Evolutionary conservation across 2,329 filamentous ascomycete genomes (phyloP).

Genomic region (Colletotrichum siamense): DNA sequence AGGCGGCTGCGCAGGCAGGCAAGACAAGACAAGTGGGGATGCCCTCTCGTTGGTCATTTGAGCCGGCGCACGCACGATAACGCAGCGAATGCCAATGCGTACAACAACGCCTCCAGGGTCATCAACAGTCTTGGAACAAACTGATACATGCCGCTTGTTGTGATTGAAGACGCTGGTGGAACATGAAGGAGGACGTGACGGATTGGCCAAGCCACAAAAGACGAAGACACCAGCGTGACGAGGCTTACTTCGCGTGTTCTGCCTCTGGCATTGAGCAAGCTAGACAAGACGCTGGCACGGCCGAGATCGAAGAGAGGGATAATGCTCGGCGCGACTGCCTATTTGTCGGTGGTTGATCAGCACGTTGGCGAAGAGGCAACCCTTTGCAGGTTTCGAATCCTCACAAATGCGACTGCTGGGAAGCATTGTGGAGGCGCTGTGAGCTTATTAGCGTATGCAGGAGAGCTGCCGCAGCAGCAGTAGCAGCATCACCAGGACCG

Average conservation of each 20-base stretch:
- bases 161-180: neutral
- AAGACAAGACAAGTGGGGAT: conserved; percentile 9
- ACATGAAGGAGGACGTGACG: neutral
- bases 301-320: neutral
- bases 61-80: neutral
- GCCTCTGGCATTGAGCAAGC: neutral
- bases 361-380: neutral
- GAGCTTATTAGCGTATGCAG: neutral
- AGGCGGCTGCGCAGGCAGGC: conserved; percentile 10
- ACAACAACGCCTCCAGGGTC: neutral
- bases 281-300: neutral
- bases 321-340: neutral
- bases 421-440: neutral
- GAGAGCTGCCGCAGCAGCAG: neutral
- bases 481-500: neutral
- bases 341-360: neutral
- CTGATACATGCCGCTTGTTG: conserved; percentile 1
- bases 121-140: neutral
- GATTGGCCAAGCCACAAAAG: neutral
- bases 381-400: neutral
- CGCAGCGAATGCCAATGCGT: conserved; percentile 2
- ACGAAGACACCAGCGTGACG: neutral
- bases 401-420: neutral
- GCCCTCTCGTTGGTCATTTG: neutral
- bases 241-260: neutral